Percentiles rank a stretch among this genome's conserved stretches.
Conservation (phyloP, 2,329 filamentous ascomycete species). For the Paraphoma sp. region DNA sequence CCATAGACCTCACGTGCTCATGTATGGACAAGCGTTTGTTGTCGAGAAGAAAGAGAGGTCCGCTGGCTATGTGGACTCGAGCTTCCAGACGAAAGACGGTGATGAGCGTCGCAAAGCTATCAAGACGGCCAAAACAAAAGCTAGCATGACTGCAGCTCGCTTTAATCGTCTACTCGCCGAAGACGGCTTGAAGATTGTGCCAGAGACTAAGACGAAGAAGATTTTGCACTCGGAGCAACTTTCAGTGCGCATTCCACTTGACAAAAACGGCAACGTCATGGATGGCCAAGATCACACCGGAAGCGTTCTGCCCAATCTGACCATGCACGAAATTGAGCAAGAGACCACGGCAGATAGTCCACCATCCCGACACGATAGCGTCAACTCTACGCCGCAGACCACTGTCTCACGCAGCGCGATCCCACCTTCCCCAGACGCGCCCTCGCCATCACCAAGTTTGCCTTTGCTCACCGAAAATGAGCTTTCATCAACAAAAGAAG, state of each 20-base stretch:
- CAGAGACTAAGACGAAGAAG: conserved; percentile 10
- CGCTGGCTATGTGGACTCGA: conserved; percentile 4
- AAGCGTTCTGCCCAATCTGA: not conserved
- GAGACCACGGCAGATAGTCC: not conserved
- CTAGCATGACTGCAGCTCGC: conserved; percentile 5
- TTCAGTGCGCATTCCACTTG: conserved; percentile 2
- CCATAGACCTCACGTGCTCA: conserved; percentile 1
- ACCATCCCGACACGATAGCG: not conserved
- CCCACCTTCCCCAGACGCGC: too few species aligned
- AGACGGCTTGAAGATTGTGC: not conserved
- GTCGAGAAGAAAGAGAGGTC: not conserved
- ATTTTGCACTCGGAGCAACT: conserved; percentile 24
- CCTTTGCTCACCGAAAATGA: too few species aligned
- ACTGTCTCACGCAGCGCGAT: not conserved
- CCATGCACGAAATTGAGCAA: not conserved
- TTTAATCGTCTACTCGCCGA: conserved; percentile 9
- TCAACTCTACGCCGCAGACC: too few species aligned
- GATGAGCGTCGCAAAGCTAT: conserved; percentile 6
- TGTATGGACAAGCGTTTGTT: conserved; percentile 7
- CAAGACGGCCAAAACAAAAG: conserved; percentile 15
- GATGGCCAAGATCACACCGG: not conserved
- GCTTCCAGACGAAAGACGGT: conserved; percentile 20
- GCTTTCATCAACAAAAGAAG: too few species aligned
- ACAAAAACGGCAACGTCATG: conserved; percentile 8
- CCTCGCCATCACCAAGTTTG: not conserved